Evolutionary conservation across 768 basidiomycete species (phyloP).

Genomic region (Mycena vitilis): DNA sequence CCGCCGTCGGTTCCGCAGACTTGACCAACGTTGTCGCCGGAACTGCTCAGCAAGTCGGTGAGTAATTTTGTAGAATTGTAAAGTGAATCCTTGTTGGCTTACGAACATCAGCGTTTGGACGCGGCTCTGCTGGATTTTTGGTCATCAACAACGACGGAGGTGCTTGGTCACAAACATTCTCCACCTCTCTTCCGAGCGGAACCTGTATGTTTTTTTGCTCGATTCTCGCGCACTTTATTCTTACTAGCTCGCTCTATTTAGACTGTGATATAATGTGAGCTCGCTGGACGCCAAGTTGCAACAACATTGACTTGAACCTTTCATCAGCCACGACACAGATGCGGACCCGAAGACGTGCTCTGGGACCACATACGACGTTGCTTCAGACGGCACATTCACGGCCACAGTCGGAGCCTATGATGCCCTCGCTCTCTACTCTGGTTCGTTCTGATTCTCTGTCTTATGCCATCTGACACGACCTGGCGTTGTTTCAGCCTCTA

Average conservation of each 20-base stretch:
- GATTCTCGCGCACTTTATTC: too few species aligned
- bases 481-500: neutral
- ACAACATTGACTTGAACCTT: neutral
- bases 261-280: constrained; percentile 9
- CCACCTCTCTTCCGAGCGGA: constrained; percentile 53
- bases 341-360: constrained; percentile 16
- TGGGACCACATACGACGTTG: constrained; percentile 5
- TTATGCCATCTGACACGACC: neutral
- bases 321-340: constrained; percentile 2
- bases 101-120: constrained; percentile 42
- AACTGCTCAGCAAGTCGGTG: constrained; percentile 47
- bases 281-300: neutral
- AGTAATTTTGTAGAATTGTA: constrained; percentile 43
- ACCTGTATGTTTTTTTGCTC: constrained; percentile 40
- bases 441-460: neutral
- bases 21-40: constrained; percentile 35
- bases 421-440: constrained; percentile 1
- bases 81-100: constrained; percentile 4
- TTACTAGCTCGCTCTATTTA: neutral
- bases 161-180: constrained; percentile 52
- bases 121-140: constrained; percentile 53
- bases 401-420: neutral
- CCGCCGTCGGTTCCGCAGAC: constrained; percentile 27
- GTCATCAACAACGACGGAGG: constrained; percentile 56
- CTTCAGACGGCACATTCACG: constrained; percentile 10